Base-by-base conservation (phyloP, 176 grass and related monocot species). In the Saccharum officinarum region DNA sequence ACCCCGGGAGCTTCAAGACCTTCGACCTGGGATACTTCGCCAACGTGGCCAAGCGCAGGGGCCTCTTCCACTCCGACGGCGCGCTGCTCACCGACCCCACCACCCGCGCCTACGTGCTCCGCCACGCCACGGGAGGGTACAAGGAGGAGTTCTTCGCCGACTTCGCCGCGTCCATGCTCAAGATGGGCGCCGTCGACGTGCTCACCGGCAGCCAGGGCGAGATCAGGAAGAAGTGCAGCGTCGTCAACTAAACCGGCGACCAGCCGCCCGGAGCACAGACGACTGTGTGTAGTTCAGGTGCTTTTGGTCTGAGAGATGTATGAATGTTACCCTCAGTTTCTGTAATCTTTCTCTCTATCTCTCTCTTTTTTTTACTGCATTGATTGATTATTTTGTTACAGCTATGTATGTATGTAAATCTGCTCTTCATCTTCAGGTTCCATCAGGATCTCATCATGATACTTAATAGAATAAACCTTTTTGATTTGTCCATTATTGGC, bases 11-110 rank as follows among this genome's bases (percentile, higher is more conserved):
- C 85, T 92, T 90, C 94, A 89, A 10, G 63, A 94, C 94, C 42
- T 99, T 99, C 78, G 94, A 99, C 79, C 72, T 89, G 0, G 38
- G 65, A 38, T 99, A 94, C 86, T 99, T 30, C 88, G 83, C 42
- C 39, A 47, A 85, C 40, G 90, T 99, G 2, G 64, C 80, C 60
- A 91, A 92, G 84, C 83, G 86, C 11, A 80, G 94, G 75, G 94
- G 92, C 1, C 75, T 94, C 34, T 99, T 99, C 86, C 88, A 96
- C 60, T 94, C 97, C n/a, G 94, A 99, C 61, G 87, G 85, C 70
- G 91, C 88, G 1, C 94, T 99, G 0, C 86, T 99, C 63, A 84
- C 90, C 12, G 20, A 96, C 60, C 44, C 31, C 1, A 60, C 80
- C 77, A 89, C 91, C 62, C 95, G 79, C 78, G 71, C 89, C n/a